These are phyloP conservation scores for Otatea glauca DNA, from an alignment of 176 grass and related monocot species.

Conservation along the genomic window DNA sequence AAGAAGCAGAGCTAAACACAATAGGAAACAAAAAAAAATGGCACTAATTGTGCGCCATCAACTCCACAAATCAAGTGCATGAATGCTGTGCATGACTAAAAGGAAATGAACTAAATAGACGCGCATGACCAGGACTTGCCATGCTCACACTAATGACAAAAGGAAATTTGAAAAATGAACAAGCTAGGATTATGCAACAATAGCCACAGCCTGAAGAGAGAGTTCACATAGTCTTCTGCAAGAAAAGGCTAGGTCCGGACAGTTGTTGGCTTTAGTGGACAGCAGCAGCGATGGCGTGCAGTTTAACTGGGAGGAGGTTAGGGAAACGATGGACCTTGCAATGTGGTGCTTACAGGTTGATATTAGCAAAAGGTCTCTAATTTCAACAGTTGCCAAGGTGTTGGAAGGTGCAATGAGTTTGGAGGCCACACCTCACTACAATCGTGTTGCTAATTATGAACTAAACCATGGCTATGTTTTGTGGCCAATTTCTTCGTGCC, in stretches of 20 bases:
- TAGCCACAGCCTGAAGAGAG: neutral
- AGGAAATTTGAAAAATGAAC: too few relatives aligned
- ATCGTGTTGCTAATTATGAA: neutral
- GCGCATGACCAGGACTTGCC: too few relatives aligned
- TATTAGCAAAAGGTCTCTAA: neutral
- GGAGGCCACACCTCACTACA: neutral
- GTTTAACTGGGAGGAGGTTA: neutral
- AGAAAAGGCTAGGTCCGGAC: slow-evolving; percentile 1
- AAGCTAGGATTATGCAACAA: too few relatives aligned
- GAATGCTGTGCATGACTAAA: too few relatives aligned
- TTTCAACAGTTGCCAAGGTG: neutral
- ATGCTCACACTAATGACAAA: too few relatives aligned
- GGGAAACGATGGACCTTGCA: neutral
- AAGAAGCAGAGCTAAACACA: too few relatives aligned
- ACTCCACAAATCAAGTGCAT: too few relatives aligned
- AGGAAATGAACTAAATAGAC: too few relatives aligned
- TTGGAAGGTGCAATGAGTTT: neutral
- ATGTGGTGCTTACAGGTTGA: neutral
- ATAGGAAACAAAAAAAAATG: too few relatives aligned
- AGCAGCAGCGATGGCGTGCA: neutral
- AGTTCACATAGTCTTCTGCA: slow-evolving; percentile 5
- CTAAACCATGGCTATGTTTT: neutral
- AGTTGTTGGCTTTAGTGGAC: slow-evolving; percentile 1
- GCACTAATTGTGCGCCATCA: too few relatives aligned
- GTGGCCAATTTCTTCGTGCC: neutral